A percentile compares a stretch with the other conserved stretches of the same genome.
Evolutionary conservation across 352 stramenopile genomes (phyloP).

Genomic region (Discostella stelligera): DNA sequence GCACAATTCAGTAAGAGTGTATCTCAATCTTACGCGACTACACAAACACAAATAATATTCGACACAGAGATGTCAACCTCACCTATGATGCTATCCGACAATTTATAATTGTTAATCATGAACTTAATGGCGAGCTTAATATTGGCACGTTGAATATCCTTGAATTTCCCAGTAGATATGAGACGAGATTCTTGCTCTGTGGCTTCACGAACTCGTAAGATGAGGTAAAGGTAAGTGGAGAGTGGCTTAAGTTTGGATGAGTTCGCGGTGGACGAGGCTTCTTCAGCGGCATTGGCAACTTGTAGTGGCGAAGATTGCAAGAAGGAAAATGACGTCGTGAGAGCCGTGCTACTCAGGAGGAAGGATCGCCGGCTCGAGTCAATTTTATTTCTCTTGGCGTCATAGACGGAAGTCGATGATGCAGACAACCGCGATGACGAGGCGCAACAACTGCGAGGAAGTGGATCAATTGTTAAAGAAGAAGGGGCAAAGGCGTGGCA

Average conservation of each 20-base stretch:
- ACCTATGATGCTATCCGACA: slow-evolving; percentile 70
- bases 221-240: slow-evolving; percentile 57
- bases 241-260: slow-evolving; percentile 46
- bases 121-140: slow-evolving; percentile 83
- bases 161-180: slow-evolving; percentile 82
- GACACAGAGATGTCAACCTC: too few relatives aligned
- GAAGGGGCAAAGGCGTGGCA: not conserved
- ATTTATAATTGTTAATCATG: slow-evolving; percentile 82
- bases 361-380: slow-evolving; percentile 28
- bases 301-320: slow-evolving; percentile 12
- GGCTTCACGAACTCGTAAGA: slow-evolving; percentile 77
- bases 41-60: too few relatives aligned
- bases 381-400: not conserved
- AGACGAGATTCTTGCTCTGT: slow-evolving; percentile 79
- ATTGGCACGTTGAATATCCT: slow-evolving; percentile 81
- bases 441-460: not conserved
- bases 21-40: too few relatives aligned
- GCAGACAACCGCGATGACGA: not conserved
- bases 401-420: not conserved
- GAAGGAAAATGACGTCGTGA: slow-evolving; percentile 13
- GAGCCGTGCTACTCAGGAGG: slow-evolving; percentile 17
- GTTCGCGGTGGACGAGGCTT: not conserved
- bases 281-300: slow-evolving; percentile 22
- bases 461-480: not conserved
- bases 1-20: too few relatives aligned